Evolutionary conservation across 2,329 filamentous ascomycete genomes (phyloP), one percentile per base, ranked within the genome.

Genomic region (Teratosphaeriaceae sp.): DNA sequence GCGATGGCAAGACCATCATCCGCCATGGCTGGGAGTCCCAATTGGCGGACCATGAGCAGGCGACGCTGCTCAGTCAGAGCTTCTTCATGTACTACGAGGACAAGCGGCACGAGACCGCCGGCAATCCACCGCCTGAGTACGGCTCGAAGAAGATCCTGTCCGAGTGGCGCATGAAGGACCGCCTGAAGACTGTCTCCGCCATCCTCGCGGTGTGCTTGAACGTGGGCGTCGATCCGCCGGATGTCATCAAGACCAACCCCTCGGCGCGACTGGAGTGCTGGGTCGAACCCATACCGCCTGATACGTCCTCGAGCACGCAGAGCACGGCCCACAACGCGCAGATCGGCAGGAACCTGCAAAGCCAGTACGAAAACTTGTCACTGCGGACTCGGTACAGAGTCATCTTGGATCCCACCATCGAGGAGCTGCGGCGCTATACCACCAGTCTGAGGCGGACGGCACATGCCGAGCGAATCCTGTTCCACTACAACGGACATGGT

Each of bases 81-180:
- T 98, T 94, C 80, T 97, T 95, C 72, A 97, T 97, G 90, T 98
- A 98, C 68, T 98, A 86, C 66, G 96, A 90, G 50, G 92, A 98
- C 66, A 97, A 97, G 67, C 84, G 90, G 41, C 92, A 98, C 67
- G 92, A 97, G 63, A 92, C 88, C 18, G 90, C 88, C 26, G 92
- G 88, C 18, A 88, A 89, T 53, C 87, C 88, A 13, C 87, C 88
- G 61, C 76, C 80, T 40, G 49, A 51, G 16, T 56, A 52, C 40
- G 55, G 62, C 33, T 50, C 56, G 5, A 56, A 52, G 43, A 52
- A 48, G 22, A 51, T 60, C 38, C 75, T 94, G 5, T 85, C 94
- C 61, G 92, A 97, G 63, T 98, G 92, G 92, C 84, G 92, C 45
- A 96, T 97, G 85, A 83, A 88, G 54, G 92, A 98, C 64, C 79